Evolutionary conservation across 2,329 filamentous ascomycete species (phyloP), one percentile per base, ranked within the genome.

Genomic region (Monilinia vaccinii-corymbosi): DNA sequence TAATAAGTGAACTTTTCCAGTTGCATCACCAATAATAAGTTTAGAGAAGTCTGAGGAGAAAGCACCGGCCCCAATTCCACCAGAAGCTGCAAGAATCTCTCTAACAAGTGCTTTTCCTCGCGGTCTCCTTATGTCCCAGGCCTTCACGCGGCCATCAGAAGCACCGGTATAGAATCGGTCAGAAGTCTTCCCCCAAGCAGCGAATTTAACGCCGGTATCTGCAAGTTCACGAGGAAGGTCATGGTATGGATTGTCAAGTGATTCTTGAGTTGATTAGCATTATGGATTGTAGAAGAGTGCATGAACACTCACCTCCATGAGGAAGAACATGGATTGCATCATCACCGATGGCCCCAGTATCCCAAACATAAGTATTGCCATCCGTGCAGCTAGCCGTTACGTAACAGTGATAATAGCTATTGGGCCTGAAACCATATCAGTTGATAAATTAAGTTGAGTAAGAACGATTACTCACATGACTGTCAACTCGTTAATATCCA

Each of bases 191-290:
- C 81, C 83, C 84, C 83, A 87, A 4, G 82, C 78, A 0, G 79
- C 79, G 64, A 87, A 86, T 67, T 85, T 86, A 46, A 86, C 81
- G 2, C 84, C 84, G 0, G 80, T 79, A 61, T 86, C 84, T 55
- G 82, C 81, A 10, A 74, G 72, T 60, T 83, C 81, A 14, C 79
- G 71, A 42, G 65, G 64, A 14, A 68, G 21, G 44, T 72, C 67
- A 50, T 65, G 64, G 13, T 65, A 53, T 2, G 66, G 70, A 14
- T 69, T 68, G 34, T 72, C 70, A 18, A 72, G 60, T 0, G 69
- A 65, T 57, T 69, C 70, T 59, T 49, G 65, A 32, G 36, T 44
- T 49, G 0, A 21, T 70, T 40, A 69, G 62, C 36, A 40, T 23
- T 18, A 23, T 50, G 10, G 28, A 16, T 21, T 16, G 13, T 28